Base-by-base conservation (phyloP, 768 basidiomycete species). In the Peribolospora baueri region DNA sequence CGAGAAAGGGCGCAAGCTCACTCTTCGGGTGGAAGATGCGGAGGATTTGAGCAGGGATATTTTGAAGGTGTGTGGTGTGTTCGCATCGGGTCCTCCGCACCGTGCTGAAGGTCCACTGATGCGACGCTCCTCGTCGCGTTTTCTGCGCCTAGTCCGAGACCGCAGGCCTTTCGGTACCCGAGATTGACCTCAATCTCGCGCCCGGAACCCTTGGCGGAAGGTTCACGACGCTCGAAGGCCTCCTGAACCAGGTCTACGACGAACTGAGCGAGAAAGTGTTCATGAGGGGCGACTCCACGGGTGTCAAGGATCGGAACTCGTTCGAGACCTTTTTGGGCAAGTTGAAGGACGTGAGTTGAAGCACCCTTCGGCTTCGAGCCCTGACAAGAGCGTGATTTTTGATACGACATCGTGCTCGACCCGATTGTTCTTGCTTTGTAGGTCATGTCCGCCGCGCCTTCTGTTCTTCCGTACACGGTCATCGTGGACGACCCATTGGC, bases 211-310 rank as follows among this genome's bases (percentile, higher is more conserved):
- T 98, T 3, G 93, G 93, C 9, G 93, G 93, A 7, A 76, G 93
- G 7, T 98, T 98, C 71, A 98, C 93, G 0, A 98, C 93, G 0
- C 73, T 97, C 25, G 93, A 98, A 68, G 93, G 93, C 25, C 80
- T 97, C 54, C 73, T 98, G 42, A 76, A 84, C 56, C 93, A 97
- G 64, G 75, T 98, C 2, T 87, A 91, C 70, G 88, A 91, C 58
- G 91, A 98, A 65, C 76, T 98, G 7, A 81, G 81, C 39, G 80
- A 81, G 57, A 95, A 95, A 64, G 78, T 81, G 9, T 80, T 90
- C 64, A 72, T 79, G 1, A 70, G 73, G 1, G 84, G 84, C 36
- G 85, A 87, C 65, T 75, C 81, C 36, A 45, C 61, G 1, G 56
- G 57, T 9, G 59, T 42, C 42, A 75, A 77, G 54, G 73, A 73